These are phyloP conservation scores for Gastroboletus turbinatus DNA, from an alignment of 1,284 basidiomycete genomes.

Conservation along the genomic window DNA sequence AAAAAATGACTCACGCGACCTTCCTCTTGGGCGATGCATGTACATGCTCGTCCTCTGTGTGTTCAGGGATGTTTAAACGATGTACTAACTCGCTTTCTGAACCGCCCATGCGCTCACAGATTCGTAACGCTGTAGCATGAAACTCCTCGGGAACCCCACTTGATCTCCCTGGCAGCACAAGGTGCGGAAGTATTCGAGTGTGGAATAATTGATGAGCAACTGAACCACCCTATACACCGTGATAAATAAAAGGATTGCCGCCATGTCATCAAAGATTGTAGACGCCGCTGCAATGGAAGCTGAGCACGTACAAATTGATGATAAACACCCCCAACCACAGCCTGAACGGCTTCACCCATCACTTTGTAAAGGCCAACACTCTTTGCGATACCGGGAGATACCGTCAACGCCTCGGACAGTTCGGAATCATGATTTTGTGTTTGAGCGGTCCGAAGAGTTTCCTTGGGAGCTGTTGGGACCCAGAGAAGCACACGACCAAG, in stretches of 20 bases:
- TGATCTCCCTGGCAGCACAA: slow-evolving; percentile 28
- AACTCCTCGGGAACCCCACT: slow-evolving; percentile 34
- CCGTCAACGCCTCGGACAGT: slow-evolving; percentile 24
- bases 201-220: slow-evolving; percentile 35
- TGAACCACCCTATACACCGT: slow-evolving; percentile 29
- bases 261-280: background rate
- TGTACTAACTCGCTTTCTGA: slow-evolving; percentile 23
- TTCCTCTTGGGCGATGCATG: slow-evolving; percentile 15
- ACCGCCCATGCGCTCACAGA: slow-evolving; percentile 36
- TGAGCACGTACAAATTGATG: slow-evolving; percentile 68
- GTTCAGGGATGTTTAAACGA: background rate
- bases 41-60: slow-evolving; percentile 6
- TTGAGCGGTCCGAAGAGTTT: slow-evolving; percentile 19
- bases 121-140: slow-evolving; percentile 26
- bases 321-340: slow-evolving; percentile 73
- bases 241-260: background rate
- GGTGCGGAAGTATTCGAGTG: slow-evolving; percentile 35
- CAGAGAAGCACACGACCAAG: slow-evolving; percentile 68
- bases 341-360: slow-evolving; percentile 72
- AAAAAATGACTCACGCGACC: slow-evolving; percentile 20
- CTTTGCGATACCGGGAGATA: slow-evolving; percentile 36
- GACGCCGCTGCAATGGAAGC: background rate
- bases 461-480: slow-evolving; percentile 50
- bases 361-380: slow-evolving; percentile 73
- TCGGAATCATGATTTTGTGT: slow-evolving; percentile 25